phyloP scores from a whole-genome alignment of 441 rosid species.

The Manihot esculenta region DNA sequence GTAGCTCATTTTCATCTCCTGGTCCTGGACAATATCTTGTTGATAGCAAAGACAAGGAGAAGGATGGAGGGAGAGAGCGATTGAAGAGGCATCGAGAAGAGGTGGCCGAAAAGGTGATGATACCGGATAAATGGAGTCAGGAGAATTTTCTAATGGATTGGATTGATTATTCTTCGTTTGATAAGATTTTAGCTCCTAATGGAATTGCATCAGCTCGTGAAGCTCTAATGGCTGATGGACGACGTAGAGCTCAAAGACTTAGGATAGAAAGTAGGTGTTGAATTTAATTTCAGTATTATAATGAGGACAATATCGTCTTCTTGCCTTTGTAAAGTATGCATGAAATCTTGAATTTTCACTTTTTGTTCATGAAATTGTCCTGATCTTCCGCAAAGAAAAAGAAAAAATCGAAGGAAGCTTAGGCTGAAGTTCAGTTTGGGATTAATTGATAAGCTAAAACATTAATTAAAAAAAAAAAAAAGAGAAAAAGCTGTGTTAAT shows the following conservation, averaged over 20 bases:
- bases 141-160: constrained; percentile 62
- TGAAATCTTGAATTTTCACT: constrained; percentile 2
- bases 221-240: constrained; percentile 52
- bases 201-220: constrained; percentile 63
- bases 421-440: no score
- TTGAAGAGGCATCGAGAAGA: constrained; percentile 65
- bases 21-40: not conserved
- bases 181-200: constrained; percentile 42
- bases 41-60: not conserved
- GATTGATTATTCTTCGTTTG: constrained; percentile 63
- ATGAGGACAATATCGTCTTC: no score
- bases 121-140: constrained; percentile 74
- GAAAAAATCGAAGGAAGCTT: no score
- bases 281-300: not conserved
- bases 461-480: no score
- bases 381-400: no score
- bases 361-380: no score
- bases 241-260: constrained; percentile 35
- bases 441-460: no score
- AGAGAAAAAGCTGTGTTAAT: no score
- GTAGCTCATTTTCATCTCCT: not conserved
- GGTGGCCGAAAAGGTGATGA: constrained; percentile 54
- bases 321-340: not conserved
- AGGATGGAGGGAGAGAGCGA: constrained; percentile 50
- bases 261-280: constrained; percentile 49